A percentile compares a stretch with the other conserved stretches of the same genome.
Conservation (phyloP, 768 basidiomycete genomes). For the Rhodotorula graminis region DNA sequence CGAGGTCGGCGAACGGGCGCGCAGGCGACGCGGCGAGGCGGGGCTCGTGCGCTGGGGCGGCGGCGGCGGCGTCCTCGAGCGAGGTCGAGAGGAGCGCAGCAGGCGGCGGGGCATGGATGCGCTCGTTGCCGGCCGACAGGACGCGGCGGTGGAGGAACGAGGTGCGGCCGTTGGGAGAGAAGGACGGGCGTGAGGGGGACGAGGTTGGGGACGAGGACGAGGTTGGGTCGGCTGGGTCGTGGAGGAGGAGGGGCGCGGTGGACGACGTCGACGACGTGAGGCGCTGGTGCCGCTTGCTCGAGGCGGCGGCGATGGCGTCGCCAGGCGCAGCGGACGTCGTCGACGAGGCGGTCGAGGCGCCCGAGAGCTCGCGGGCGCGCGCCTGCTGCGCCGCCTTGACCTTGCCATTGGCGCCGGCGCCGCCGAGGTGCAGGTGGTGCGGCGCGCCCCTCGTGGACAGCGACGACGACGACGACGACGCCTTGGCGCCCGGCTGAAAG, state of each 20-base stretch:
- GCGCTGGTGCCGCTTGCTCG: constrained; percentile 16
- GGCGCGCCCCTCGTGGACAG: no score
- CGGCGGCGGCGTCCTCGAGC: background rate
- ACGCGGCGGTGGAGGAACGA: constrained; percentile 2
- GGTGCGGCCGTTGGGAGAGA: background rate
- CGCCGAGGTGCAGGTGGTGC: no score
- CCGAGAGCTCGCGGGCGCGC: background rate
- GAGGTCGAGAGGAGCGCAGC: background rate
- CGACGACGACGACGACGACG: background rate
- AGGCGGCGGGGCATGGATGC: background rate
- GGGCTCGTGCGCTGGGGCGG: background rate
- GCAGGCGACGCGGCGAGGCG: background rate
- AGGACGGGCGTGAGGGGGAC: background rate
- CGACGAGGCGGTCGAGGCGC: background rate
- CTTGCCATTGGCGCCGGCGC: no score
- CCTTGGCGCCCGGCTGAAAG: constrained; percentile 2
- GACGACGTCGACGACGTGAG: constrained; percentile 26
- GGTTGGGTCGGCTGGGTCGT: background rate
- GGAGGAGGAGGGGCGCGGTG: constrained; percentile 8
- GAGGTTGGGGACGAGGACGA: background rate
- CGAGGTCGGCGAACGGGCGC: constrained; percentile 3
- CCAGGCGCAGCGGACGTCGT: background rate
- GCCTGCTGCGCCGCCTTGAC: background rate
- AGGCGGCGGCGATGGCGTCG: no score
- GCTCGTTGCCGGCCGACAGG: background rate